Evolutionary conservation across 306 rosid species (phyloP).

Genomic region (apple (Malus domestica)): DNA sequence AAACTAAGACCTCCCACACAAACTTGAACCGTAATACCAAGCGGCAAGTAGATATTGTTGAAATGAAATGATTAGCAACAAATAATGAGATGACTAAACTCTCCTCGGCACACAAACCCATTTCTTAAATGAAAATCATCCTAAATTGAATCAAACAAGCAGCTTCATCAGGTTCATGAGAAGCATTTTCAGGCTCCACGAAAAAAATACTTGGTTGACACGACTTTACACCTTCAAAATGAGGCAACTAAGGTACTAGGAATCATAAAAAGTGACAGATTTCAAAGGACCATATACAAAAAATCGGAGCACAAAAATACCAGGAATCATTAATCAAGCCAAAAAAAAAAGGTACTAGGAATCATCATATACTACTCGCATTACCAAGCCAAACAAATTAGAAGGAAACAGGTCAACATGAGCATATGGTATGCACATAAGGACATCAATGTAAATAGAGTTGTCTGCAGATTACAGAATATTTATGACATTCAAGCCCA

Average conservation of each 20-base stretch:
- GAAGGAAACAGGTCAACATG: constrained; percentile 5
- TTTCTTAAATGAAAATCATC: neutral
- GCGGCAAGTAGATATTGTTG: neutral
- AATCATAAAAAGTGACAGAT: no score
- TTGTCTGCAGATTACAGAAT: constrained; percentile 12
- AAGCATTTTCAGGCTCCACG: neutral
- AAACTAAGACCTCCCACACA: no score
- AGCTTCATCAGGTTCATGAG: neutral
- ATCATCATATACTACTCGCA: constrained; percentile 3
- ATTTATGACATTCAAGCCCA: constrained; percentile 42
- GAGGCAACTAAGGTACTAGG: neutral
- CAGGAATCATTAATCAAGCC: neutral
- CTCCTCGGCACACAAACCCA: neutral
- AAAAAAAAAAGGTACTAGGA: neutral
- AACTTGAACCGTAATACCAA: neutral
- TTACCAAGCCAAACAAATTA: neutral
- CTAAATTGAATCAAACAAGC: neutral
- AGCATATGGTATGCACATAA: constrained; percentile 24
- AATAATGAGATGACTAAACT: neutral
- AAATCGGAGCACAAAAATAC: neutral
- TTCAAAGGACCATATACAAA: neutral
- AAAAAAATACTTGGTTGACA: neutral
- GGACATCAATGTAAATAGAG: constrained; percentile 9
- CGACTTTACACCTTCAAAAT: neutral
- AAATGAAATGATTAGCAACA: neutral